These are phyloP conservation scores for Scheffersomyces cryptocercus DNA, from an alignment of 1,139 yeast genomes.

Conservation along the genomic window DNA sequence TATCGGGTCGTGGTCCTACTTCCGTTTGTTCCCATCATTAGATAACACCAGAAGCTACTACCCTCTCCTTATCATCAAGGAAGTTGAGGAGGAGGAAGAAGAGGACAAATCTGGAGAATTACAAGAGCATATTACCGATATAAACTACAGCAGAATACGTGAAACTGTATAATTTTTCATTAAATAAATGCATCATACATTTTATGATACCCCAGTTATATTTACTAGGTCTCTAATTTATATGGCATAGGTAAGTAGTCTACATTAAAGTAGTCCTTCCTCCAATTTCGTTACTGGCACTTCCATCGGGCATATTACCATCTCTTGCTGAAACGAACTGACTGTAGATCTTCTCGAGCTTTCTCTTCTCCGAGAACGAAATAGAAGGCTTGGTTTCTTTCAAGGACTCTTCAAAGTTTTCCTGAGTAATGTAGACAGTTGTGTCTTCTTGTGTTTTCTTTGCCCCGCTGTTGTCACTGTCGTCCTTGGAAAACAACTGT, in stretches of 20 bases:
- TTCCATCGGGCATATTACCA: slow-evolving; percentile 88
- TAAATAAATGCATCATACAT: too few species aligned
- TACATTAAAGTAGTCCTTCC: slow-evolving; percentile 78
- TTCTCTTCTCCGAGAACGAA: slow-evolving; percentile 66
- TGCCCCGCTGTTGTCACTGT: slow-evolving; percentile 1
- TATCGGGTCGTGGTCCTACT: slow-evolving; percentile 40
- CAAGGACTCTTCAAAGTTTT: slow-evolving; percentile 65
- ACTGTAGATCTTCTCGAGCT: slow-evolving; percentile 64
- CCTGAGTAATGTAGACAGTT: slow-evolving; percentile 43
- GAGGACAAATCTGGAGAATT: background rate
- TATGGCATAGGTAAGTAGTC: slow-evolving; percentile 2
- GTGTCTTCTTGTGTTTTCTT: slow-evolving; percentile 12
- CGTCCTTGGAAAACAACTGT: slow-evolving; percentile 26
- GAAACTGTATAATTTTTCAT: background rate
- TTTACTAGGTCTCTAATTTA: too few species aligned
- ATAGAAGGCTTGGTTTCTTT: slow-evolving; percentile 85
- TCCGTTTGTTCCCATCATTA: slow-evolving; percentile 36
- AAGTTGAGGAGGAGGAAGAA: slow-evolving; percentile 1
- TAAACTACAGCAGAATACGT: background rate
- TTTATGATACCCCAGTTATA: too few species aligned
- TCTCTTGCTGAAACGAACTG: slow-evolving; percentile 79
- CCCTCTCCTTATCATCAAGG: slow-evolving; percentile 22
- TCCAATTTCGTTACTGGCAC: slow-evolving; percentile 80
- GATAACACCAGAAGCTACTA: slow-evolving; percentile 19
- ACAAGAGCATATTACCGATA: background rate